These are phyloP conservation scores for Fagopyrum esculentum DNA, from an alignment of 148 eudicot genomes.

Conservation along the genomic window DNA sequence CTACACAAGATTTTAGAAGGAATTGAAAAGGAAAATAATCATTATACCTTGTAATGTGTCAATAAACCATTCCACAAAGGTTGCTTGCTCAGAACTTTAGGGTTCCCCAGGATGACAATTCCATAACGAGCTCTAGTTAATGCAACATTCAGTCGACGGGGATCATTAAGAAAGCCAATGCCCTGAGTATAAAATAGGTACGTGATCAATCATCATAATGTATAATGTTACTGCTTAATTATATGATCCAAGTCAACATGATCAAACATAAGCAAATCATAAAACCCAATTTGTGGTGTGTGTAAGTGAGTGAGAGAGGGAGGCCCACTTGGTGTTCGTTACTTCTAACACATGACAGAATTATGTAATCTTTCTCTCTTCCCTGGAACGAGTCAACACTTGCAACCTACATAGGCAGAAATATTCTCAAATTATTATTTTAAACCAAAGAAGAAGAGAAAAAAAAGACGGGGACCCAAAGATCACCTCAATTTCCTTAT, in stretches of 20 bases:
- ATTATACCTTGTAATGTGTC: slow-evolving; percentile 87
- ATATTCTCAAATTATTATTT: background rate
- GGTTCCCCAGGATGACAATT: slow-evolving; percentile 93
- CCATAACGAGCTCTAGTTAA: slow-evolving; percentile 99
- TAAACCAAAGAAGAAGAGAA: background rate
- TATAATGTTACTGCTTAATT: background rate
- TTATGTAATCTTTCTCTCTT: slow-evolving; percentile 96
- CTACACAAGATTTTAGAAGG: background rate
- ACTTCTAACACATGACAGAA: slow-evolving; percentile 95
- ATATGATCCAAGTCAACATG: background rate
- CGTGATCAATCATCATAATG: background rate
- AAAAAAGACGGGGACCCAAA: background rate
- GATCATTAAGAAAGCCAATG: slow-evolving; percentile 98
- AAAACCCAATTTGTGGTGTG: background rate
- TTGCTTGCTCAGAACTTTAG: slow-evolving; percentile 97
- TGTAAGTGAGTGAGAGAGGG: background rate
- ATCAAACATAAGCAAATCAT: background rate
- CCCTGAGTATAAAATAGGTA: slow-evolving; percentile 42
- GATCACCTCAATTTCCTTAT: slow-evolving; percentile 94
- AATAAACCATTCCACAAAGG: slow-evolving; percentile 91
- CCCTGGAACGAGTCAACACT: slow-evolving; percentile 99
- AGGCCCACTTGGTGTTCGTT: slow-evolving; percentile 82
- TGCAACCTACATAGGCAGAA: slow-evolving; percentile 58
- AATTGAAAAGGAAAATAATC: background rate
- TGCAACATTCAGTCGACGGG: slow-evolving; percentile 97